phyloP scores from a whole-genome alignment of 208 protist genomes.

The Leishmania braziliensis region DNA sequence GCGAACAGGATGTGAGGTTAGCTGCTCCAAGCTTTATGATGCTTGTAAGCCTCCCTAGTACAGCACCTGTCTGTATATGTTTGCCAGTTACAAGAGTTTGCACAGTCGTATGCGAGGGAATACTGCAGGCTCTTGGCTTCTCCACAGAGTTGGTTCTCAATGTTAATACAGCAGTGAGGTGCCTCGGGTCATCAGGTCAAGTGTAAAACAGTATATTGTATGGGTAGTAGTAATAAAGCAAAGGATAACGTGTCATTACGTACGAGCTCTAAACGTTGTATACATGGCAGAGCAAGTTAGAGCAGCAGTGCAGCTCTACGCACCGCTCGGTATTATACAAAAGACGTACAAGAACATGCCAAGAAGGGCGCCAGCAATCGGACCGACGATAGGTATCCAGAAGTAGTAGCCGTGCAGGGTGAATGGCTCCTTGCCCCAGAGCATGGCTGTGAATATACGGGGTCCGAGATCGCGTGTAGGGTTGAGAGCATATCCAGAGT shows the following conservation, averaged over 20 bases:
- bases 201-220: not conserved
- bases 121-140: not conserved
- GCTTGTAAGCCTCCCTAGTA: not conserved
- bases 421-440: conserved; percentile 42
- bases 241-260: not conserved
- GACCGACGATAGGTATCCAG: conserved; percentile 40
- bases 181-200: not conserved
- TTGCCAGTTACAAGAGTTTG: not conserved
- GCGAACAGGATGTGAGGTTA: not conserved
- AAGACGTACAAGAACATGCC: conserved; percentile 50
- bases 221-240: not conserved
- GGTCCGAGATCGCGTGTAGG: conserved; percentile 54
- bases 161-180: not conserved
- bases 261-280: not conserved
- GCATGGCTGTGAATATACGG: conserved; percentile 39
- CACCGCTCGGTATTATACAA: conserved; percentile 34
- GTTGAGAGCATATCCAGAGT: conserved; percentile 56
- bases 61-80: not conserved
- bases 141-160: not conserved
- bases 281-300: not conserved
- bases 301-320: not conserved
- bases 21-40: not conserved
- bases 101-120: not conserved
- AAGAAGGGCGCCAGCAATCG: conserved; percentile 35
- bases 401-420: conserved; percentile 52